Base-by-base conservation (phyloP, 768 basidiomycete genomes). In the Trametes gibbosa region DNA sequence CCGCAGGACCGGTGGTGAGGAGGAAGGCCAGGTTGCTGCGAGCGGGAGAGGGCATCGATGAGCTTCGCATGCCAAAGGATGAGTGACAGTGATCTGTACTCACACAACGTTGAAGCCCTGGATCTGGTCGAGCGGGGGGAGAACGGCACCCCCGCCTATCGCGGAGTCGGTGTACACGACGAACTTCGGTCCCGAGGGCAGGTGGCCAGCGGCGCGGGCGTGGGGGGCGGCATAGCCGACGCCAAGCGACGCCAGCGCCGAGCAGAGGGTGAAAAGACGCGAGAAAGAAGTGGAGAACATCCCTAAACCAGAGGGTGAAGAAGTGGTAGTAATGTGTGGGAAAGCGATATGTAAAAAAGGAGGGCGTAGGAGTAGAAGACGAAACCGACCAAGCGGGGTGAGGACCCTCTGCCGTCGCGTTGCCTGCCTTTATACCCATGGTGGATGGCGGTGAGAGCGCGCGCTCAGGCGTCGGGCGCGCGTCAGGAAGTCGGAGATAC, bases 1-100 rank as follows among this genome's bases (percentile, higher is more conserved):
- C 80, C 23, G 59, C 72, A 0, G 79, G 63, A 1, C 81, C 81
- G 6, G 69, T 67, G 13, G 68, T 64, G 19, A 78, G 63, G 46
- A 80, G 63, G 69, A 82, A 82, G 2, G 77, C 73, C 2, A 82
- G 62, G 29, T 73, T 70, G 42, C 75, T 77, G 46, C 16, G 24
- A 6, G 16, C n/a, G n/a, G n/a, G n/a, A n/a, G 29, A 10, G 10
- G 4, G 29, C 14, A 23, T 10, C 10, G 46, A 21, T 37, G 19
- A 47, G 23, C n/a, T 17, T 34, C 41, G 41, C 8, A 43, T 32
- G 14, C 42, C 43, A 4, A 32, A n/a, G n/a, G n/a, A n/a, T n/a
- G n/a, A n/a, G n/a, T n/a, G n/a, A n/a, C n/a, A n/a, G n/a, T n/a
- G n/a, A n/a, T n/a, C n/a, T 32, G 29, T 32, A 24, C 56, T 34